Conservation (phyloP, 352 stramenopile genomes). For the Globisporangium parvum region DNA sequence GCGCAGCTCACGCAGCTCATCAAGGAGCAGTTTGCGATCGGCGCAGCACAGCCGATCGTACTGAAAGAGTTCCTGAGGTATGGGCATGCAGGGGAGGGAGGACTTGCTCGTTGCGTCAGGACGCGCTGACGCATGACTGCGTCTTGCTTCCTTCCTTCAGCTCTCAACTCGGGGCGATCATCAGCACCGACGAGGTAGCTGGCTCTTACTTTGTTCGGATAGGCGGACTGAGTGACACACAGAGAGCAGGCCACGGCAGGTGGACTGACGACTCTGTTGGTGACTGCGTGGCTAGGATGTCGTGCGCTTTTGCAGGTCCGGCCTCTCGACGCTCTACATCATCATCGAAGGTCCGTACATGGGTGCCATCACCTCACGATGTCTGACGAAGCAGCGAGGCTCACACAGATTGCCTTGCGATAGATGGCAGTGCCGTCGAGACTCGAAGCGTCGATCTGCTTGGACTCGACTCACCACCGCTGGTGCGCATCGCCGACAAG, state of each 20-base stretch:
- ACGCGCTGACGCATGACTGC: no score
- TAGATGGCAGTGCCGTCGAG: conserved; percentile 4
- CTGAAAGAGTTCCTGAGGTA: conserved; percentile 40
- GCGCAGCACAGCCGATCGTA: conserved; percentile 15
- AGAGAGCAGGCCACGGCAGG: neutral
- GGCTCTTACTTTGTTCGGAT: neutral
- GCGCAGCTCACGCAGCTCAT: conserved; percentile 29
- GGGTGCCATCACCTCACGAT: neutral
- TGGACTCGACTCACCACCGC: conserved; percentile 14
- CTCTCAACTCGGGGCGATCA: conserved; percentile 6
- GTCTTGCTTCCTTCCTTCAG: neutral
- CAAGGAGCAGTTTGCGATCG: conserved; percentile 32
- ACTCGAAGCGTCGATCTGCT: conserved; percentile 24
- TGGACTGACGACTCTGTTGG: neutral
- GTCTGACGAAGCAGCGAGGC: neutral
- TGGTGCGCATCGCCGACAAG: neutral
- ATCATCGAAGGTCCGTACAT: conserved; percentile 11
- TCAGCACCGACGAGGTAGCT: conserved; percentile 12
- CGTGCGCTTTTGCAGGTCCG: conserved; percentile 11
- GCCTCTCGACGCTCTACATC: conserved; percentile 7
- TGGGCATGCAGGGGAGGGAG: neutral
- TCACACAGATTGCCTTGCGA: neutral
- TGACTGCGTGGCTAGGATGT: conserved; percentile 12
- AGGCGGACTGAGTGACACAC: no score
- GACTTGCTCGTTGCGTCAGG: no score